Percentiles rank a stretch among this genome's conserved stretches.
phyloP scores from a whole-genome alignment of 106 monocot genomes.

The Acorus calamus region DNA sequence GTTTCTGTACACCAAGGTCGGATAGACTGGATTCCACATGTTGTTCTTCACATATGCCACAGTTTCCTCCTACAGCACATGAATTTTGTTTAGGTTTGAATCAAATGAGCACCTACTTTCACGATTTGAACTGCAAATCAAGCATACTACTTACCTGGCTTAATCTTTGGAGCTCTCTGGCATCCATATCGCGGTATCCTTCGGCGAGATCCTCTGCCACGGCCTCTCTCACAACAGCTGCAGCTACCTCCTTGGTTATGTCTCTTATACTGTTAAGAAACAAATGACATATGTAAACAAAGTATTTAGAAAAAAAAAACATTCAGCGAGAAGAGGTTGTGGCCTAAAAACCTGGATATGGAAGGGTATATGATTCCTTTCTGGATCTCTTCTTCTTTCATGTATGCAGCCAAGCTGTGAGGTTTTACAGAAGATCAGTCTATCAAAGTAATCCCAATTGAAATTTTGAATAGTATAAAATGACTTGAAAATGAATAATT shows the following conservation, averaged over 20 bases:
- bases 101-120: background rate
- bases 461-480: background rate
- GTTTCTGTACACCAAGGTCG: slow-evolving; percentile 68
- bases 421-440: background rate
- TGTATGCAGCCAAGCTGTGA: slow-evolving; percentile 80
- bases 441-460: too few relatives aligned
- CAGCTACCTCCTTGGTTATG: slow-evolving; percentile 90
- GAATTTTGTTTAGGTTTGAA: background rate
- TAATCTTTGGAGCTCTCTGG: slow-evolving; percentile 60
- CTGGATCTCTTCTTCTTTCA: slow-evolving; percentile 89
- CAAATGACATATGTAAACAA: background rate
- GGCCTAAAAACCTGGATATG: slow-evolving; percentile 62
- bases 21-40: slow-evolving; percentile 86
- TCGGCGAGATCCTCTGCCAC: slow-evolving; percentile 78
- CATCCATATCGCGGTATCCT: slow-evolving; percentile 83
- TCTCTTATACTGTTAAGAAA: slow-evolving; percentile 58
- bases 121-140: background rate
- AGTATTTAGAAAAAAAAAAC: background rate
- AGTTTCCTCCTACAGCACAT: slow-evolving; percentile 48
- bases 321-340: background rate
- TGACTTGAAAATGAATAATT: background rate
- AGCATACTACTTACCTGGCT: slow-evolving; percentile 30
- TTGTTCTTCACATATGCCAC: slow-evolving; percentile 63
- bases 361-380: slow-evolving; percentile 85
- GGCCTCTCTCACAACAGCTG: slow-evolving; percentile 85